These are phyloP conservation scores for Hsuehochloa calcarea DNA, from an alignment of 176 grass and related monocot genomes.

Conservation along the genomic window DNA sequence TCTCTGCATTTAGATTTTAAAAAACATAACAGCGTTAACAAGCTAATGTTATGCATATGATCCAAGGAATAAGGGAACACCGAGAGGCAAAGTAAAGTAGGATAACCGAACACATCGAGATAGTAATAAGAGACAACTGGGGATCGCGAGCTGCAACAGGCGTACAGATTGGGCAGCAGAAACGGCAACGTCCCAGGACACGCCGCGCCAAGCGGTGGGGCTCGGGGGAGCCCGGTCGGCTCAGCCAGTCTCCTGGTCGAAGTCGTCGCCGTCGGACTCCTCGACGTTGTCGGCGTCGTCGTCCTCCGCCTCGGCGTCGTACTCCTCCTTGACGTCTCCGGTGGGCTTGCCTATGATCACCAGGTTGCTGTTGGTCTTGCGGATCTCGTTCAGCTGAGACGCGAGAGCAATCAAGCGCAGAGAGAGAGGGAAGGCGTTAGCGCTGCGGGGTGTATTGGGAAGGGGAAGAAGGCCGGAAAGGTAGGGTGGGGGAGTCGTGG, in stretches of 20 bases:
- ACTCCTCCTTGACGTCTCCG: slow-evolving; percentile 72
- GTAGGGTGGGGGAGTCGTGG: not conserved
- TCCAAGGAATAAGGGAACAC: not conserved
- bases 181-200: not conserved
- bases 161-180: slow-evolving; percentile 26
- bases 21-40: not conserved
- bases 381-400: slow-evolving; percentile 66
- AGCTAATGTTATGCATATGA: not conserved
- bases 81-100: not conserved
- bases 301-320: slow-evolving; percentile 74
- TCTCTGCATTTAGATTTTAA: not conserved
- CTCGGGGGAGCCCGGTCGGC: not conserved
- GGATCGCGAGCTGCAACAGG: slow-evolving; percentile 10
- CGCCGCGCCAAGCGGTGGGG: not conserved
- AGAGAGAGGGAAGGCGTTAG: not conserved
- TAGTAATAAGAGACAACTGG: not conserved
- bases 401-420: not conserved
- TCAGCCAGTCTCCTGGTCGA: slow-evolving; percentile 89
- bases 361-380: slow-evolving; percentile 78
- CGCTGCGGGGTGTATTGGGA: not conserved
- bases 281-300: slow-evolving; percentile 85
- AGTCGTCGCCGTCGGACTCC: slow-evolving; percentile 91
- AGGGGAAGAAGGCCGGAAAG: not conserved
- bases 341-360: slow-evolving; percentile 73
- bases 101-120: slow-evolving; percentile 9